A percentile compares a stretch with the other conserved stretches of the same genome.
phyloP scores from a whole-genome alignment of 176 grass and related monocot genomes.

The Tillandsia fasciculata region DNA sequence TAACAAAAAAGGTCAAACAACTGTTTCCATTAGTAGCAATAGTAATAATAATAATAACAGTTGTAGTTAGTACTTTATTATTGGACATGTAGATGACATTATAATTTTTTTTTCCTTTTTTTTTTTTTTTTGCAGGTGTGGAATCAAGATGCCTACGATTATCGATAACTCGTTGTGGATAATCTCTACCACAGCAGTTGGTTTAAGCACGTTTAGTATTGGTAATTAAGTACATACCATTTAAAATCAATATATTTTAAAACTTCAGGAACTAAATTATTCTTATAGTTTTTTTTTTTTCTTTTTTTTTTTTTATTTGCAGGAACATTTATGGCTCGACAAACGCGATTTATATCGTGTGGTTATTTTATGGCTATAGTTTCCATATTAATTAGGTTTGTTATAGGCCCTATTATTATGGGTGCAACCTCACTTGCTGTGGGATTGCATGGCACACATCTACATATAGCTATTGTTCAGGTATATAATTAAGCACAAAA shows the following conservation, averaged over 20 bases:
- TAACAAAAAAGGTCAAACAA: too few relatives aligned
- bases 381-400: conserved; percentile 54
- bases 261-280: not conserved
- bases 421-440: conserved; percentile 37
- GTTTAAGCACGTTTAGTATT: conserved; percentile 82
- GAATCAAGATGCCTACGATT: conserved; percentile 64
- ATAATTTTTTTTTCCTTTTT: not conserved
- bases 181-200: conserved; percentile 53
- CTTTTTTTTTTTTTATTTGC: not conserved
- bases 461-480: conserved; percentile 65
- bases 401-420: conserved; percentile 59
- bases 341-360: conserved; percentile 53
- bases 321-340: conserved; percentile 81
- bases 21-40: too few relatives aligned
- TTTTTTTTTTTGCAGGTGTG: conserved; percentile 18
- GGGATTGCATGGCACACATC: conserved; percentile 53
- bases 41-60: too few relatives aligned
- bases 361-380: conserved; percentile 50
- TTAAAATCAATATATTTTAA: not conserved
- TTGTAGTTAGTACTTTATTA: too few relatives aligned
- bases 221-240: conserved; percentile 19
- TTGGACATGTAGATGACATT: not conserved
- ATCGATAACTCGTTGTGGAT: conserved; percentile 43
- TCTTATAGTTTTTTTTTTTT: not conserved
- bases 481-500: conserved; percentile 9